phyloP scores from a whole-genome alignment of 1,139 yeast genomes.

The Scheffersomyces insectosa region DNA sequence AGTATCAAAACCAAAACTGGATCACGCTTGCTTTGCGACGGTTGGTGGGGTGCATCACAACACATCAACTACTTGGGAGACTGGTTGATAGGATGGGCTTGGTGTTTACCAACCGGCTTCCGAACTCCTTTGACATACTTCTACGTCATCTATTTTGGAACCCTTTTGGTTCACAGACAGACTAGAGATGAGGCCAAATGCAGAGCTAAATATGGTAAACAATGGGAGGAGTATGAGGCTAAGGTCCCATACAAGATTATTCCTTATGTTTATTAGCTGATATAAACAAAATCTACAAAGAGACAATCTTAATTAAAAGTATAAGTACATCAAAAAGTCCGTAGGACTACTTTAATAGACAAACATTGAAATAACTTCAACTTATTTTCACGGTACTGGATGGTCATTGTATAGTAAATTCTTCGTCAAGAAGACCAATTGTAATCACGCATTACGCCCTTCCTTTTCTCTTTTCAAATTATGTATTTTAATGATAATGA shows the following conservation, averaged over 20 bases:
- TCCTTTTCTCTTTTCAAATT: not conserved
- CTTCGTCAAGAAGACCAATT: too few species aligned
- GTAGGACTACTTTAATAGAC: too few species aligned
- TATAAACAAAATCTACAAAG: too few species aligned
- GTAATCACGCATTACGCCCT: not conserved
- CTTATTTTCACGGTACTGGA: too few species aligned
- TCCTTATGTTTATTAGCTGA: constrained; percentile 72
- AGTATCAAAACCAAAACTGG: constrained; percentile 76
- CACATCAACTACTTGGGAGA: constrained; percentile 96
- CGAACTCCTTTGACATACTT: constrained; percentile 82
- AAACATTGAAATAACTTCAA: too few species aligned
- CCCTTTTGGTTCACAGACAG: constrained; percentile 84
- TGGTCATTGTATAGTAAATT: too few species aligned
- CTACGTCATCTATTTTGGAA: constrained; percentile 80
- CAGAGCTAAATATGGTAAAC: constrained; percentile 75
- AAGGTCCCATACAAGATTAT: constrained; percentile 86
- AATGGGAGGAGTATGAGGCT: constrained; percentile 80
- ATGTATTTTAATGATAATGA: not conserved
- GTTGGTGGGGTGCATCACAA: constrained; percentile 96
- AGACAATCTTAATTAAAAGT: too few species aligned
- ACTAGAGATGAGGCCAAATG: constrained; percentile 91
- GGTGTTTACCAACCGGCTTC: constrained; percentile 92
- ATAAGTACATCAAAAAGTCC: too few species aligned
- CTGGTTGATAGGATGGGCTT: constrained; percentile 87
- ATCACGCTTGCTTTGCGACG: constrained; percentile 77